Percentiles rank a stretch among this genome's conserved stretches.
phyloP scores from a whole-genome alignment of 2,329 filamentous ascomycete species.

The Colletotrichum cordylinicola region DNA sequence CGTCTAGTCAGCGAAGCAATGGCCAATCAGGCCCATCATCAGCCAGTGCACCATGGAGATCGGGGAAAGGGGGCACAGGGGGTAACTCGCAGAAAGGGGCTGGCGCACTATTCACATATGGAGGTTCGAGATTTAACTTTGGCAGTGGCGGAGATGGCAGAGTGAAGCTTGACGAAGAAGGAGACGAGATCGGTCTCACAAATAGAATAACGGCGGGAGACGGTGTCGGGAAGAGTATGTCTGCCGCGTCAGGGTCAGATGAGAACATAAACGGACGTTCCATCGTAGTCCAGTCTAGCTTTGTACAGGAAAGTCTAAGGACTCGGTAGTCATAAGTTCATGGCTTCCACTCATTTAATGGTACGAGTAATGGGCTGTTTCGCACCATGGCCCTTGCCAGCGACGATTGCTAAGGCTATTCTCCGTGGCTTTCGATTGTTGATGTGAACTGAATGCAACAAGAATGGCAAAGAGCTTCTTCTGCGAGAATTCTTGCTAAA shows the following conservation, averaged over 20 bases:
- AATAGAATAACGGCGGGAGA: not conserved
- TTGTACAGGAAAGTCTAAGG: not conserved
- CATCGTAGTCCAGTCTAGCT: not conserved
- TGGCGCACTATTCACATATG: slow-evolving; percentile 5
- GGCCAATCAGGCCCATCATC: not conserved
- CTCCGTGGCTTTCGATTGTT: no score
- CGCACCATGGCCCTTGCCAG: no score
- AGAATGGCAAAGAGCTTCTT: no score
- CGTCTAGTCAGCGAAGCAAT: not conserved
- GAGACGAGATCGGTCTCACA: slow-evolving; percentile 12
- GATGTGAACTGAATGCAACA: no score
- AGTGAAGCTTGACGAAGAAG: not conserved
- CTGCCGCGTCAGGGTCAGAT: slow-evolving; percentile 12
- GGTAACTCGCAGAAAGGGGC: not conserved
- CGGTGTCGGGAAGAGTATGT: not conserved
- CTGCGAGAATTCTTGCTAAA: no score
- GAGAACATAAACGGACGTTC: slow-evolving; percentile 16
- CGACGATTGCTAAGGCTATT: no score
- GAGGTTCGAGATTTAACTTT: slow-evolving; percentile 2
- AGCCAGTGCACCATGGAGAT: not conserved
- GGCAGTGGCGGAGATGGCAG: not conserved
- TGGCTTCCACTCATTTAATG: no score
- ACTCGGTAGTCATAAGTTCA: not conserved
- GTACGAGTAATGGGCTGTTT: no score
- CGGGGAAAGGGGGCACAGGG: not conserved